These are phyloP conservation scores for Umbelopsis vinacea DNA, from an alignment of 192 early-diverging fungal genomes.

Conservation along the genomic window DNA sequence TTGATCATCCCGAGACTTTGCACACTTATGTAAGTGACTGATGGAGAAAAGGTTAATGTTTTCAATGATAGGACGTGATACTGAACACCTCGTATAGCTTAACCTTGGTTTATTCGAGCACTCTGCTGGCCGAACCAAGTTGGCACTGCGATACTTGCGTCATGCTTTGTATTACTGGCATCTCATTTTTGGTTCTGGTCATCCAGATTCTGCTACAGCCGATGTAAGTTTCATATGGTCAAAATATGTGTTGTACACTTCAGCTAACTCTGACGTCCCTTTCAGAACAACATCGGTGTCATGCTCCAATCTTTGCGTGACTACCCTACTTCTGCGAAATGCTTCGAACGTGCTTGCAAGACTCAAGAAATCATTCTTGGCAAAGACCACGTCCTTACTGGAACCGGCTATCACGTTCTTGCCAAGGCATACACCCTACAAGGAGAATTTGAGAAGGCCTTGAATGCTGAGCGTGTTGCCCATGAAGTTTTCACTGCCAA, in stretches of 20 bases:
- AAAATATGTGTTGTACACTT: not conserved
- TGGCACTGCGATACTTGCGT: conserved; percentile 77
- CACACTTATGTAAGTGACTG: conserved; percentile 77
- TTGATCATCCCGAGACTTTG: conserved; percentile 86
- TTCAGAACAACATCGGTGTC: conserved; percentile 67
- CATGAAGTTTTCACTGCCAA: conserved; percentile 62
- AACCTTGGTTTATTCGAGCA: conserved; percentile 93
- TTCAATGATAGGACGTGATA: not conserved
- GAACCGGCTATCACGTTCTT: conserved; percentile 73
- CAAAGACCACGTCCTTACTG: conserved; percentile 69
- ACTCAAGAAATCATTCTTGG: conserved; percentile 72
- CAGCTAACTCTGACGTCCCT: not conserved
- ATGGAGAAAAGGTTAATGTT: not conserved
- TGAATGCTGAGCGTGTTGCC: conserved; percentile 71
- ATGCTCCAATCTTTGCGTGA: conserved; percentile 76
- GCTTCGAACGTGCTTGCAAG: conserved; percentile 72
- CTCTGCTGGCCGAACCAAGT: conserved; percentile 67
- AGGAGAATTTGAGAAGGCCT: conserved; percentile 77
- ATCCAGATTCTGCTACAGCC: conserved; percentile 88
- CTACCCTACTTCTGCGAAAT: conserved; percentile 62
- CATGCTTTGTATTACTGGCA: conserved; percentile 86
- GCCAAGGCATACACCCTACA: conserved; percentile 73
- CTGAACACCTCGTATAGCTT: conserved; percentile 47
- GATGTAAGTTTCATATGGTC: conserved; percentile 52
- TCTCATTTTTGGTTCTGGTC: conserved; percentile 72